Percentiles rank a stretch among this genome's conserved stretches.
These are phyloP conservation scores for Stemphylium beticola DNA, from an alignment of 2,329 filamentous ascomycete genomes.

Conservation along the genomic window DNA sequence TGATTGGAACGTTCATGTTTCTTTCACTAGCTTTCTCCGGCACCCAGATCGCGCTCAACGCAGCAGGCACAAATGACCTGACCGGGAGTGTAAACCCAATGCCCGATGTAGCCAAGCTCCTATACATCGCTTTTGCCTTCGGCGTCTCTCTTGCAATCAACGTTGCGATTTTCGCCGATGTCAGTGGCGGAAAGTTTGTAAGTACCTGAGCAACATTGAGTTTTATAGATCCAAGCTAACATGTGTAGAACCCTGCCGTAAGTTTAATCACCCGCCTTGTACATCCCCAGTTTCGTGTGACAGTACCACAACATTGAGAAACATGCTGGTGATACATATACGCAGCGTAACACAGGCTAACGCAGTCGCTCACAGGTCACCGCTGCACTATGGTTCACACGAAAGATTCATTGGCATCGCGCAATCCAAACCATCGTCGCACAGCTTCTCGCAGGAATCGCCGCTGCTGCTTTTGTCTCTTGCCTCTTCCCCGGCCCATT, in stretches of 20 bases:
- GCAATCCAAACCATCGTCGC: conserved; percentile 33
- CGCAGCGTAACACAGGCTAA: conserved; percentile 9
- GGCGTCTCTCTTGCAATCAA: conserved; percentile 45
- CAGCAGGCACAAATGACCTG: conserved; percentile 37
- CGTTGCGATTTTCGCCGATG: conserved; percentile 46
- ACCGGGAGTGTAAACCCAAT: conserved; percentile 12
- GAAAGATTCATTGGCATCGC: conserved; percentile 31
- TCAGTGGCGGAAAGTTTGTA: conserved; percentile 45
- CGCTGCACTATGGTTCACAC: conserved; percentile 28
- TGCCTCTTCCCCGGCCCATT: conserved; percentile 39
- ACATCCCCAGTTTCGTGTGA: conserved; percentile 30
- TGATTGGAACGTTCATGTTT: conserved; percentile 56
- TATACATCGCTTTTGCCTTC: conserved; percentile 46
- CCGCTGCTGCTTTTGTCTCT: conserved; percentile 37
- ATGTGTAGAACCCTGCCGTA: conserved; percentile 23
- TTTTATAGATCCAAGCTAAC: neutral
- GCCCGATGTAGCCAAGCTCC: conserved; percentile 37
- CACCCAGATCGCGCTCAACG: conserved; percentile 58
- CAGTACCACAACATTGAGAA: neutral
- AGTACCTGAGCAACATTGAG: conserved; percentile 2
- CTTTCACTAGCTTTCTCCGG: conserved; percentile 45
- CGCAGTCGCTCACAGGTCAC: conserved; percentile 25
- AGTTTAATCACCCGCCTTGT: conserved; percentile 16
- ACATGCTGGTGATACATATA: neutral
- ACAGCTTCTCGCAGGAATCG: conserved; percentile 40